Percentiles rank a stretch among this genome's conserved stretches.
Conservation (phyloP, 2,329 filamentous ascomycete genomes). For the Trichoderma sp. region DNA sequence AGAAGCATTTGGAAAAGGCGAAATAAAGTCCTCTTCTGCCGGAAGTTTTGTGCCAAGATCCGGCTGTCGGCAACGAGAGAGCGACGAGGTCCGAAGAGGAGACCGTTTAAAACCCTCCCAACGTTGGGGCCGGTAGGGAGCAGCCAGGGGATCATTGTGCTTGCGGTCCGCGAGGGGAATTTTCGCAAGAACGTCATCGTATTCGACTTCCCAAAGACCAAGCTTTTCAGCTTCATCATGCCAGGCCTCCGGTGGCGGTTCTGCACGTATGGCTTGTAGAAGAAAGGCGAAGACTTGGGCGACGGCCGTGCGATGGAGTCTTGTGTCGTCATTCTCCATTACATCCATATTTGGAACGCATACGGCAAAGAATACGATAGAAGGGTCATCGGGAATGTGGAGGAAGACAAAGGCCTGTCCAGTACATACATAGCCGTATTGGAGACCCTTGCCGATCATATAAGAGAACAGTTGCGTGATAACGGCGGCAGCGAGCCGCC, state of each 20-base stretch:
- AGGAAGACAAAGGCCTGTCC: neutral
- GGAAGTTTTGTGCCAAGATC: no score
- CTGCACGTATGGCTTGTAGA: neutral
- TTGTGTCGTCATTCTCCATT: neutral
- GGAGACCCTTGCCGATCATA: neutral
- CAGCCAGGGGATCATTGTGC: neutral
- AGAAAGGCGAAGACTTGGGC: neutral
- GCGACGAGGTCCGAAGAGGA: neutral
- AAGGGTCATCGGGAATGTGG: neutral
- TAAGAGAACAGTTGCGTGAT: neutral
- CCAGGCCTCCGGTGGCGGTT: neutral
- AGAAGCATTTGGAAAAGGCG: neutral
- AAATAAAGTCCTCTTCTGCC: no score
- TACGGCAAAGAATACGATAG: neutral
- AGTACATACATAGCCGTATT: neutral
- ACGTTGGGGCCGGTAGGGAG: neutral
- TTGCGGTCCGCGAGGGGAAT: neutral
- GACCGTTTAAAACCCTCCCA: neutral
- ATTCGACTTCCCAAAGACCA: neutral
- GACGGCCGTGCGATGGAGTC: neutral
- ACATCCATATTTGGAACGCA: neutral
- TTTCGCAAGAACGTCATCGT: neutral
- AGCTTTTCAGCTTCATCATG: neutral
- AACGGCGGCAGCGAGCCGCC: neutral
- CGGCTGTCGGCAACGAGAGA: no score